A percentile compares a stretch with the other conserved stretches of the same genome.
Conservation (phyloP, 345 rosid species). For the Camelina sativa region DNA sequence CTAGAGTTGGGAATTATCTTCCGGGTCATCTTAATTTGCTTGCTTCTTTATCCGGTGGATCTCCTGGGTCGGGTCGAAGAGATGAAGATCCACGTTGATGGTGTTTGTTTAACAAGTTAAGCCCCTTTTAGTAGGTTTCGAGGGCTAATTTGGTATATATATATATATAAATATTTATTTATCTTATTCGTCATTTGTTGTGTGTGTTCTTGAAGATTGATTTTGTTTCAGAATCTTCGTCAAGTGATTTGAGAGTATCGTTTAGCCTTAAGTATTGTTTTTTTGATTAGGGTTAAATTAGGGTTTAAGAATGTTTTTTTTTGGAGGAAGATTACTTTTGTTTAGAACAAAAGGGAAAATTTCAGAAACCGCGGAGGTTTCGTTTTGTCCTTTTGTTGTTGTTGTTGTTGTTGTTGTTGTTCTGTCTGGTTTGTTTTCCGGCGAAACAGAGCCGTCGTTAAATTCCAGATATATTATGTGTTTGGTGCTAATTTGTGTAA, state of each 20-base stretch:
- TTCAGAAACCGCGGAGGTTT: constrained; percentile 34
- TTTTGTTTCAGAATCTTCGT: background rate
- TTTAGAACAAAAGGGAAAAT: constrained; percentile 13
- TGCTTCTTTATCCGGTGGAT: constrained; percentile 84
- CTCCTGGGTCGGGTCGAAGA: constrained; percentile 65
- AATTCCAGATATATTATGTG: constrained; percentile 19
- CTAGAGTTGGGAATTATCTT: constrained; percentile 76
- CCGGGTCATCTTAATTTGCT: constrained; percentile 87
- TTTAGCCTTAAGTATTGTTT: constrained; percentile 19
- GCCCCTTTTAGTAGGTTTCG: constrained; percentile 15
- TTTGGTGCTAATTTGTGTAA: constrained; percentile 35
- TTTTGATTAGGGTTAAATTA: constrained; percentile 28
- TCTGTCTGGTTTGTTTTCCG: constrained; percentile 33
- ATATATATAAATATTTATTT: background rate
- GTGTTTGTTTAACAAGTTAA: background rate
- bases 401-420: background rate
- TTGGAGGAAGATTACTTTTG: background rate
- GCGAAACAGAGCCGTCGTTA: constrained; percentile 39
- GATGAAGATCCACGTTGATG: constrained; percentile 54
- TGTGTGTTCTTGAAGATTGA: constrained; percentile 21
- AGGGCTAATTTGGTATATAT: constrained; percentile 31
- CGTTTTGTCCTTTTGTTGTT: background rate
- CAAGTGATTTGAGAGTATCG: constrained; percentile 12
- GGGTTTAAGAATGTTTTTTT: constrained; percentile 32
- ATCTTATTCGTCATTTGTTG: background rate